Percentiles rank a stretch among this genome's conserved stretches.
Evolutionary conservation across 768 basidiomycete genomes (phyloP).

Genomic region (Cytidiella melzeri): DNA sequence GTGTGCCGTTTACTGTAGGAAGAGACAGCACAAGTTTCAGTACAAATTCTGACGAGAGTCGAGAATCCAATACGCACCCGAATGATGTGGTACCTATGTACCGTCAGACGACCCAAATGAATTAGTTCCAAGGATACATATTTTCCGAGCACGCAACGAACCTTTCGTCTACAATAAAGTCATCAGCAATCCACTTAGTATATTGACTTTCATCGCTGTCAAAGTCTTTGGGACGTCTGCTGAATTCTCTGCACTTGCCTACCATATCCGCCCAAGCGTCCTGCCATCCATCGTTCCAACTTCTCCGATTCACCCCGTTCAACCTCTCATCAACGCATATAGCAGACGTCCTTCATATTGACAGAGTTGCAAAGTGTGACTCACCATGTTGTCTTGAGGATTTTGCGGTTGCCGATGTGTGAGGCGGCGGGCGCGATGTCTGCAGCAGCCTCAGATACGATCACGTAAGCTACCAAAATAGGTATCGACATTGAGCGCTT

Average conservation of each 20-base stretch:
- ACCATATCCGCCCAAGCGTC: conserved; percentile 29
- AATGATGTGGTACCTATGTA: conserved; percentile 88
- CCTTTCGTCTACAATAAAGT: conserved; percentile 72
- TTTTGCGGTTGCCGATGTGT: conserved; percentile 23
- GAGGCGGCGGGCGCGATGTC: conserved; percentile 1
- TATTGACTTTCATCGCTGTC: conserved; percentile 3
- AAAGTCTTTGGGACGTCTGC: conserved; percentile 9
- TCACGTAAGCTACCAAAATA: conserved; percentile 10
- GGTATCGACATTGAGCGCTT: no score
- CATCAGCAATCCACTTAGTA: conserved; percentile 14
- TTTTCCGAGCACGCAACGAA: conserved; percentile 34
- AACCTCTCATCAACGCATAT: conserved; percentile 5
- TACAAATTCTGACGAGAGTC: not conserved
- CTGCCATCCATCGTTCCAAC: conserved; percentile 29
- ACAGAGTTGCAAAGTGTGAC: conserved; percentile 22
- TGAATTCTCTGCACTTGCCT: not conserved
- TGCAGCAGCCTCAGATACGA: conserved; percentile 1
- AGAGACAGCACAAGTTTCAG: conserved; percentile 1
- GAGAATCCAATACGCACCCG: conserved; percentile 69
- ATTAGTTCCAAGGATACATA: conserved; percentile 12
- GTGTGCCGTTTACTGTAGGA: conserved; percentile 85
- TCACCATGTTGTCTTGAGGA: conserved; percentile 40
- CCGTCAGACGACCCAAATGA: conserved; percentile 13
- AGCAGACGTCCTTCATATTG: conserved; percentile 9
- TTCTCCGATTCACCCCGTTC: conserved; percentile 18